A percentile compares a stretch with the other conserved stretches of the same genome.
phyloP scores from a whole-genome alignment of 2,329 filamentous ascomycete genomes.

The Mycosphaerelloides madeirae region DNA sequence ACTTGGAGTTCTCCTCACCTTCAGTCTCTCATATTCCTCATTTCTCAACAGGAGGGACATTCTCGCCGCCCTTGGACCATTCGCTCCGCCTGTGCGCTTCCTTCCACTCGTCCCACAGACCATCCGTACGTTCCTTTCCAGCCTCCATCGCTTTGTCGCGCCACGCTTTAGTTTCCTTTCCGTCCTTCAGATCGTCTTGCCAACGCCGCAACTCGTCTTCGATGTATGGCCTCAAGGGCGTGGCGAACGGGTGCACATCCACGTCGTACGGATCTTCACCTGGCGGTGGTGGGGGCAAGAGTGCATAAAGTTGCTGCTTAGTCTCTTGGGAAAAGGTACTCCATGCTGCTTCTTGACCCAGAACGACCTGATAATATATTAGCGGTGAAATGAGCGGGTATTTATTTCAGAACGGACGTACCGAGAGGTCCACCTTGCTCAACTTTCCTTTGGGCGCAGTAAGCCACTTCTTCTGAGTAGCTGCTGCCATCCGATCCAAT shows the following conservation, averaged over 20 bases:
- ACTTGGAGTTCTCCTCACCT: too few relatives aligned
- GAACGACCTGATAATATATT: conserved; percentile 21
- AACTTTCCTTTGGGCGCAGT: conserved; percentile 24
- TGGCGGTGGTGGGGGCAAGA: conserved; percentile 26
- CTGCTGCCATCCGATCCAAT: conserved; percentile 7
- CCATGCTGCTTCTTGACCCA: conserved; percentile 30
- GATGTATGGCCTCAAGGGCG: conserved; percentile 46
- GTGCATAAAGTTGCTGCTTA: conserved; percentile 24
- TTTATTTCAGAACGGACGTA: too few relatives aligned
- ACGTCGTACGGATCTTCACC: conserved; percentile 34
- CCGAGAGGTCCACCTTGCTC: conserved; percentile 22
- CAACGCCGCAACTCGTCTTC: conserved; percentile 52
- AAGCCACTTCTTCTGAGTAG: conserved; percentile 26
- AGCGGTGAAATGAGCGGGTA: background rate
- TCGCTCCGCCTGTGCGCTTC: conserved; percentile 36
- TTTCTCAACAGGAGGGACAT: too few relatives aligned
- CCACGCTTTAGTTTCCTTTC: conserved; percentile 56
- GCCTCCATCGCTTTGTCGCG: conserved; percentile 51
- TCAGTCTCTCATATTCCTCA: too few relatives aligned
- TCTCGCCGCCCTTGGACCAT: too few relatives aligned
- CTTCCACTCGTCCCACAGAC: conserved; percentile 55
- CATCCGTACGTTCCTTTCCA: conserved; percentile 47
- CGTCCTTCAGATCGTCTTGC: conserved; percentile 51
- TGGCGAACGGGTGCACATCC: conserved; percentile 35
- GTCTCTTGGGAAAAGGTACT: conserved; percentile 19